Percentiles rank a stretch among this genome's conserved stretches.
Conservation (phyloP, 1,284 basidiomycete species). For the Ustilago trichophora region DNA sequence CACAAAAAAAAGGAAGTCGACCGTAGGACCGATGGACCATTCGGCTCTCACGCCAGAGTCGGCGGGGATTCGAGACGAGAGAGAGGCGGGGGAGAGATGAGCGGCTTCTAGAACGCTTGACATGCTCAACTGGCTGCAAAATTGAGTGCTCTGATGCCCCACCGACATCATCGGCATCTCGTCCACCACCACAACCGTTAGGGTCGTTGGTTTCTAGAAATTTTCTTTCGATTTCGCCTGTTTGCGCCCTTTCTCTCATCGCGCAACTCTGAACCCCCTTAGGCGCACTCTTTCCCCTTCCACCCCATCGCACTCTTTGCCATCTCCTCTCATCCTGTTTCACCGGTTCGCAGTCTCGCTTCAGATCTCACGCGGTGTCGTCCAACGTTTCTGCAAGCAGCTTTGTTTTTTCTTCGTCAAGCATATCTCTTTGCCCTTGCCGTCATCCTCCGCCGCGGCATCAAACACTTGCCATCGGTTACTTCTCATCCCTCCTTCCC, state of each 20-base stretch:
- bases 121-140: no score
- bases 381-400: no score
- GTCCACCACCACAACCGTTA: slow-evolving; percentile 12
- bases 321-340: no score
- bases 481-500: not conserved
- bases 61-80: not conserved
- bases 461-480: slow-evolving; percentile 4
- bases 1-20: not conserved
- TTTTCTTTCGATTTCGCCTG: not conserved
- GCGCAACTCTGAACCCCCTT: not conserved
- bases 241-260: not conserved
- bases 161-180: not conserved
- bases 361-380: no score
- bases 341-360: no score
- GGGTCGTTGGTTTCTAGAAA: slow-evolving; percentile 25
- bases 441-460: no score
- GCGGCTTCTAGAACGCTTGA: slow-evolving; percentile 8
- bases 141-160: no score
- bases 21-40: slow-evolving; percentile 1
- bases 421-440: no score
- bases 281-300: no score
- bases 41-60: slow-evolving; percentile 1
- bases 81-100: not conserved
- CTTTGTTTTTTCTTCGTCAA: no score
- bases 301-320: no score